phyloP scores from a whole-genome alignment of 2,329 filamentous ascomycete species.

The Penicillium sp. region DNA sequence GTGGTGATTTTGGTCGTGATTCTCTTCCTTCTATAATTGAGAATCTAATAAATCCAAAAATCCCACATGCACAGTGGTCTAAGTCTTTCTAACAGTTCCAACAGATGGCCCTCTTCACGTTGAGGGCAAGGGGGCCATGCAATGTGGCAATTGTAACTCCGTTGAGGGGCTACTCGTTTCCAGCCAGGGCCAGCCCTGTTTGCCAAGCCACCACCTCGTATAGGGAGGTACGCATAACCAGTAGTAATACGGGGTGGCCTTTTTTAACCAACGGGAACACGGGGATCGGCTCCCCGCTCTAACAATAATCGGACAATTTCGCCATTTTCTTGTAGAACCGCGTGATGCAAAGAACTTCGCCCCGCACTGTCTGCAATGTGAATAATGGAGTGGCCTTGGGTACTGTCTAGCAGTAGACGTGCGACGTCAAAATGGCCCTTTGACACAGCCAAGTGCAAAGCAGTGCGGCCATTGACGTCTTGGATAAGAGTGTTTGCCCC shows the following conservation, averaged over 20 bases:
- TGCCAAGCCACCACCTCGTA: neutral
- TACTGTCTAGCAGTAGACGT: neutral
- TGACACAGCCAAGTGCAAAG: neutral
- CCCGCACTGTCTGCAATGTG: neutral
- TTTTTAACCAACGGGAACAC: neutral
- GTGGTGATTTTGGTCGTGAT: neutral
- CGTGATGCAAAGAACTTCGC: neutral
- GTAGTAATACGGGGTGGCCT: neutral
- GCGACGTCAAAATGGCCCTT: neutral
- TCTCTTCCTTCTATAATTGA: neutral
- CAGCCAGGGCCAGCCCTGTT: neutral
- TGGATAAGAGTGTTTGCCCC: neutral
- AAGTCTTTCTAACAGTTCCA: neutral
- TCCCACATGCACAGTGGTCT: neutral
- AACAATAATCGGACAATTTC: neutral
- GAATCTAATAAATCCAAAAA: neutral
- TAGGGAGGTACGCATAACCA: neutral
- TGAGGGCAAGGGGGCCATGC: neutral
- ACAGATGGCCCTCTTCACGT: neutral
- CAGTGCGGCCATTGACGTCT: neutral
- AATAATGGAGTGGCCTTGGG: neutral
- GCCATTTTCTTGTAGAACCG: neutral
- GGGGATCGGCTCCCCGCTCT: neutral
- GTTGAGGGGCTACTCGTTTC: neutral
- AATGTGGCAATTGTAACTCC: neutral